phyloP scores from a whole-genome alignment of 2,329 filamentous ascomycete species.

The Exserohilum rostratum region DNA sequence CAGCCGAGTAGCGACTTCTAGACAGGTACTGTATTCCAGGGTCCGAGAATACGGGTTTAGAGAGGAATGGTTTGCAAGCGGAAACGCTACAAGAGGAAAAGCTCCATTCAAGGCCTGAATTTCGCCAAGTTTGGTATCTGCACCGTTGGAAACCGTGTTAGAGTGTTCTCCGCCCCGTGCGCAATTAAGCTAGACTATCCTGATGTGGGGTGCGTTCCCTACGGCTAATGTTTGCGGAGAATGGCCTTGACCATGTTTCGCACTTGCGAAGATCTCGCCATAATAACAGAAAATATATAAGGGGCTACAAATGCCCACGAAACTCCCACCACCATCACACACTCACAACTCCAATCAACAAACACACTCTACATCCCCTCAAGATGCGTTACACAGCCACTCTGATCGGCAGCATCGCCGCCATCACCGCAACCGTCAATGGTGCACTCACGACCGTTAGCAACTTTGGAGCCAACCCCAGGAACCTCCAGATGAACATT shows the following conservation, averaged over 20 bases:
- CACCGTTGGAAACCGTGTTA: not conserved
- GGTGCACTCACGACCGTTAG: conserved; percentile 44
- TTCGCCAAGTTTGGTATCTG: not conserved
- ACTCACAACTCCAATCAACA: not conserved
- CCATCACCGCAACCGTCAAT: conserved; percentile 14
- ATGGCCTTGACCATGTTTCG: not conserved
- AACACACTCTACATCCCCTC: too few species aligned
- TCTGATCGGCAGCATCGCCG: conserved; percentile 6
- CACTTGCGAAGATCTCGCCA: not conserved
- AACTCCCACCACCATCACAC: too few species aligned
- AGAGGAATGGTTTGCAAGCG: too few species aligned
- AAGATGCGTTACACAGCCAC: conserved; percentile 15
- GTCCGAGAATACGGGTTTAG: too few species aligned
- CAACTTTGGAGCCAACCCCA: conserved; percentile 51
- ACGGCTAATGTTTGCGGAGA: conserved; percentile 1
- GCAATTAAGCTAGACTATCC: not conserved
- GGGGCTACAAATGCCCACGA: not conserved
- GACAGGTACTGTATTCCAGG: too few species aligned
- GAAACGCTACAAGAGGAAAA: too few species aligned
- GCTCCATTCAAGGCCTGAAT: not conserved
- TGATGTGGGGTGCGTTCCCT: not conserved
- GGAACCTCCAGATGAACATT: conserved; percentile 60
- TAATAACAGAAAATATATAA: not conserved
- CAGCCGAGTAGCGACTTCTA: too few species aligned
- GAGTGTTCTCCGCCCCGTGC: not conserved